Evolutionary conservation across 257 asterid species (phyloP).

Genomic region (Nicotiana noctiflora): DNA sequence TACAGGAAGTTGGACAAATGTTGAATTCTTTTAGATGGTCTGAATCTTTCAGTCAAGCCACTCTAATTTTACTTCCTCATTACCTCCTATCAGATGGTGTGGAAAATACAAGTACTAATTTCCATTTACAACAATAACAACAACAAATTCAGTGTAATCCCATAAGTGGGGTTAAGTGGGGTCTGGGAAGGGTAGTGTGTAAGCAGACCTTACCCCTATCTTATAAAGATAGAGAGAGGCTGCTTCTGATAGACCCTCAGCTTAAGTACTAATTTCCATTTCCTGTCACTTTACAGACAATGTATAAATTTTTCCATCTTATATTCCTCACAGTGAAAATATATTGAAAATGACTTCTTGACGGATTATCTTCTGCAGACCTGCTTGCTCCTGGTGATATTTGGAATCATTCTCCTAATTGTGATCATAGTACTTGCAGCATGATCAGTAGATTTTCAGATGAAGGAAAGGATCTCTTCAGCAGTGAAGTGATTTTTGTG

Average conservation of each 20-base stretch:
- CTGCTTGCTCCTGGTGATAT: constrained; percentile 80
- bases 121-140: no score
- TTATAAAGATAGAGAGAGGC: no score
- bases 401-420: constrained; percentile 70
- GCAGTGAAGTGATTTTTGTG: not conserved
- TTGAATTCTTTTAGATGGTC: no score
- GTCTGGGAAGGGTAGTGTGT: no score
- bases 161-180: no score
- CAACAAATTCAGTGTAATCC: no score
- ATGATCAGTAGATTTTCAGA: constrained; percentile 18
- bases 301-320: not conserved
- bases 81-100: not conserved
- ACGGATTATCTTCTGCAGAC: constrained; percentile 36
- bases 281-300: not conserved
- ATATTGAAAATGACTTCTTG: not conserved
- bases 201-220: no score
- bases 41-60: no score
- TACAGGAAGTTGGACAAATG: no score
- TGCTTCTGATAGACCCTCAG: no score
- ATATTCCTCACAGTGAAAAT: not conserved
- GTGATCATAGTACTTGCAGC: constrained; percentile 65
- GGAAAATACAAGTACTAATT: not conserved
- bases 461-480: not conserved
- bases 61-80: not conserved
- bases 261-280: no score